A percentile compares a stretch with the other conserved stretches of the same genome.
Conservation (phyloP, 2,329 filamentous ascomycete species). For the Magnaporthiopsis incrustans region DNA sequence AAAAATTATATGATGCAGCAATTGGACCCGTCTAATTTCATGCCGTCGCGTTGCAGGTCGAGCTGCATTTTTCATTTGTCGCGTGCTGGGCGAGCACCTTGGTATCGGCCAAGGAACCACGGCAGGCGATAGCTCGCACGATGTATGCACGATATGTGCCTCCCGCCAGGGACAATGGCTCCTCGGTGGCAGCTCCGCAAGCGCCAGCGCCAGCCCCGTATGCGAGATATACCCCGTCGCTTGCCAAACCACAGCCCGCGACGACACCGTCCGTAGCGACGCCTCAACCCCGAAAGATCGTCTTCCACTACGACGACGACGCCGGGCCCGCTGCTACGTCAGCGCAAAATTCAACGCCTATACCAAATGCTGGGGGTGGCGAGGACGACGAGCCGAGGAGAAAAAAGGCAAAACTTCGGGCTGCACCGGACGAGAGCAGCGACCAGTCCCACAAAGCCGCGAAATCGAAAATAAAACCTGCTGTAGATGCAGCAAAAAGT, state of each 20-base stretch:
- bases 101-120: too few relatives aligned
- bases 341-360: slow-evolving; percentile 11
- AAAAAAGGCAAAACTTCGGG: slow-evolving; percentile 19
- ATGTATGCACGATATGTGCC: slow-evolving; percentile 30
- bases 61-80: background rate
- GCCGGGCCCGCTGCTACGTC: slow-evolving; percentile 6
- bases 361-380: slow-evolving; percentile 13
- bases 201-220: slow-evolving; percentile 11
- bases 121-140: background rate
- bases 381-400: slow-evolving; percentile 18
- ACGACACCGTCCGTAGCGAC: slow-evolving; percentile 3
- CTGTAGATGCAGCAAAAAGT: background rate
- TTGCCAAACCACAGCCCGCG: slow-evolving; percentile 1
- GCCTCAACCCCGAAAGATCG: slow-evolving; percentile 15
- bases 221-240: slow-evolving; percentile 13
- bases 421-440: slow-evolving; percentile 15
- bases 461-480: slow-evolving; percentile 11
- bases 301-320: slow-evolving; percentile 18
- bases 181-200: slow-evolving; percentile 15
- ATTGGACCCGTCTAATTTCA: background rate
- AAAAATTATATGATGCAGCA: background rate
- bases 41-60: background rate
- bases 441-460: slow-evolving; percentile 23
- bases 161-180: slow-evolving; percentile 20
- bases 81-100: background rate